Percentiles rank a stretch among this genome's conserved stretches.
These are phyloP conservation scores for Nemophila menziesii DNA, from an alignment of 257 asterid species.

Conservation along the genomic window DNA sequence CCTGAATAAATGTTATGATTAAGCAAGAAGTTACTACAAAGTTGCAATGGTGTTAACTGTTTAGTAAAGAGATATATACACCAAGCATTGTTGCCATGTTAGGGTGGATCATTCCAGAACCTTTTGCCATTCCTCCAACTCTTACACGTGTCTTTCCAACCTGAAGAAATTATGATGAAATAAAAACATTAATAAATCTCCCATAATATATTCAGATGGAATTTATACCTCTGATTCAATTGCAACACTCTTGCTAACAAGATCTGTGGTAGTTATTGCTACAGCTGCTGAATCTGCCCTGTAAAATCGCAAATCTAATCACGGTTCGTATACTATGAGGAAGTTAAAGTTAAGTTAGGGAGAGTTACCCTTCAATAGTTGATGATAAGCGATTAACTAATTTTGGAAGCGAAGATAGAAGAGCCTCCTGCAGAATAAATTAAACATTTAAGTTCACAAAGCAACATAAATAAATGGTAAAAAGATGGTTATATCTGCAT, in stretches of 20 bases:
- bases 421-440: constrained; percentile 64
- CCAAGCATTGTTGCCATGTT: constrained; percentile 99
- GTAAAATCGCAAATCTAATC: constrained; percentile 2
- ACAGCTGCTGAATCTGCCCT: constrained; percentile 92
- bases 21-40: constrained; percentile 4
- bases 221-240: constrained; percentile 57
- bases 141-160: constrained; percentile 56
- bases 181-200: neutral
- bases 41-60: constrained; percentile 7
- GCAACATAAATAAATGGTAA: neutral
- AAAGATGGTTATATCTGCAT: neutral
- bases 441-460: constrained; percentile 8
- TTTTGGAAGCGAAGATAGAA: constrained; percentile 79
- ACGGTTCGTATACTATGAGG: neutral
- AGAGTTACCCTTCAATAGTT: constrained; percentile 55
- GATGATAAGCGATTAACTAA: constrained; percentile 55
- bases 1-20: constrained; percentile 36
- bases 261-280: constrained; percentile 97
- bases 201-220: neutral
- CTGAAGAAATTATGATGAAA: constrained; percentile 21
- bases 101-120: constrained; percentile 99
- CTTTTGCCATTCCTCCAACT: constrained; percentile 96
- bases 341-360: constrained; percentile 4
- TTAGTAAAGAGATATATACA: constrained; percentile 29
- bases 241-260: constrained; percentile 91